phyloP scores from a whole-genome alignment of 2,329 filamentous ascomycete species.

The Pseudogymnoascus sp. region DNA sequence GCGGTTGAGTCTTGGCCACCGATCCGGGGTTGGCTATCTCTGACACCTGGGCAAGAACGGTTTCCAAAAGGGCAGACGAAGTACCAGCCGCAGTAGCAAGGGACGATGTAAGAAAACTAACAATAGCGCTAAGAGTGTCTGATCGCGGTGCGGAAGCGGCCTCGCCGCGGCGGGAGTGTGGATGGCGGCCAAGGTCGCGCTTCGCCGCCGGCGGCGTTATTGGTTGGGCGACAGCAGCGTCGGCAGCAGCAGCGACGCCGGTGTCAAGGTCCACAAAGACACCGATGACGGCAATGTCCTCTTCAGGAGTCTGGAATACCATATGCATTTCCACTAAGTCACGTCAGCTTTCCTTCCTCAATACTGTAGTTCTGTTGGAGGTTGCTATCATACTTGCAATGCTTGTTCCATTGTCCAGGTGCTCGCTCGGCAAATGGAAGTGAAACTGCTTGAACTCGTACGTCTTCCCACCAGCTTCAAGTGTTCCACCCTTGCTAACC shows the following conservation, averaged over 20 bases:
- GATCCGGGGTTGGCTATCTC: constrained; percentile 38
- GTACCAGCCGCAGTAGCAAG: constrained; percentile 31
- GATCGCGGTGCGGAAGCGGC: neutral
- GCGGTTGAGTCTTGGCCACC: constrained; percentile 32
- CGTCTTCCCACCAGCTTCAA: constrained; percentile 6
- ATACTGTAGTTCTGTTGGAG: neutral
- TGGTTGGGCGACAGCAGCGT: constrained; percentile 15
- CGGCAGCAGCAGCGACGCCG: constrained; percentile 17
- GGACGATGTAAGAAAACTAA: constrained; percentile 25
- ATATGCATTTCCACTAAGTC: constrained; percentile 47
- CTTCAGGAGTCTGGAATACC: constrained; percentile 42
- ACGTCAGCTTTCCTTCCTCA: constrained; percentile 9
- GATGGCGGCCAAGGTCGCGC: constrained; percentile 14
- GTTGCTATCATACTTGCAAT: constrained; percentile 33
- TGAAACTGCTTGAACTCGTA: constrained; percentile 41
- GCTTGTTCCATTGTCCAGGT: constrained; percentile 39
- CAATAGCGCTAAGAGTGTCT: neutral
- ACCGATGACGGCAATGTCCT: constrained; percentile 37
- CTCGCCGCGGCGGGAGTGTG: constrained; percentile 7
- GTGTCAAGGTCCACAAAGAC: constrained; percentile 36
- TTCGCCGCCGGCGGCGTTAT: constrained; percentile 1
- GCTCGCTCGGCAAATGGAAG: constrained; percentile 53
- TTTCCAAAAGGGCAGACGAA: constrained; percentile 37
- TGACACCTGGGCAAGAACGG: constrained; percentile 36
- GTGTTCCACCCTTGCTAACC: constrained; percentile 8